A percentile compares a stretch with the other conserved stretches of the same genome.
Conservation (phyloP, 2,329 filamentous ascomycete species). For the Sporothrix humicola region DNA sequence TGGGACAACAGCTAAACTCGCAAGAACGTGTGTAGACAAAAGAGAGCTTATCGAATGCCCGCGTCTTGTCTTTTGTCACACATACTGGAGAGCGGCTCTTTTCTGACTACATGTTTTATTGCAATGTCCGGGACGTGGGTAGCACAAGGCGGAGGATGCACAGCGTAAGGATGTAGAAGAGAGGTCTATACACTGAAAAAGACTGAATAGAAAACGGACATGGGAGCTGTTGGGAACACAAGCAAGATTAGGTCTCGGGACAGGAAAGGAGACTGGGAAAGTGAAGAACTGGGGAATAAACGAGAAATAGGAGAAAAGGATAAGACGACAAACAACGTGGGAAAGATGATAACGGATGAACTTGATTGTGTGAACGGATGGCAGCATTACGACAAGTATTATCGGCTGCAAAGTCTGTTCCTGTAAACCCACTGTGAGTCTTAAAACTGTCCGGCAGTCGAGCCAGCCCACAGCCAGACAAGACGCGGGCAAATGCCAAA, state of each 20-base stretch:
- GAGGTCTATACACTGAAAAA: not conserved
- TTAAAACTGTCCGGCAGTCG: not conserved
- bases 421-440: not conserved
- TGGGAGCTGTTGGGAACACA: slow-evolving; percentile 4
- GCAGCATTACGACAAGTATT: not conserved
- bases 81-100: not conserved
- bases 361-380: not conserved
- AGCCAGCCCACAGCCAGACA: not conserved
- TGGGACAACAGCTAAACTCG: not conserved
- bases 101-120: not conserved
- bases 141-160: slow-evolving; percentile 17
- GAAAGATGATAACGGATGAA: slow-evolving; percentile 3
- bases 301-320: not conserved
- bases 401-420: not conserved
- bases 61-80: not conserved
- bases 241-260: slow-evolving; percentile 5
- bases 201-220: not conserved
- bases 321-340: not conserved
- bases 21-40: no score
- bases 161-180: not conserved
- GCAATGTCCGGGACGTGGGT: slow-evolving; percentile 25
- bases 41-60: no score
- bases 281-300: not conserved
- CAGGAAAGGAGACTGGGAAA: not conserved
- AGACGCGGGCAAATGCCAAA: not conserved